Conservation (phyloP, 2,329 filamentous ascomycete genomes). For the Ascochyta fabae region DNA sequence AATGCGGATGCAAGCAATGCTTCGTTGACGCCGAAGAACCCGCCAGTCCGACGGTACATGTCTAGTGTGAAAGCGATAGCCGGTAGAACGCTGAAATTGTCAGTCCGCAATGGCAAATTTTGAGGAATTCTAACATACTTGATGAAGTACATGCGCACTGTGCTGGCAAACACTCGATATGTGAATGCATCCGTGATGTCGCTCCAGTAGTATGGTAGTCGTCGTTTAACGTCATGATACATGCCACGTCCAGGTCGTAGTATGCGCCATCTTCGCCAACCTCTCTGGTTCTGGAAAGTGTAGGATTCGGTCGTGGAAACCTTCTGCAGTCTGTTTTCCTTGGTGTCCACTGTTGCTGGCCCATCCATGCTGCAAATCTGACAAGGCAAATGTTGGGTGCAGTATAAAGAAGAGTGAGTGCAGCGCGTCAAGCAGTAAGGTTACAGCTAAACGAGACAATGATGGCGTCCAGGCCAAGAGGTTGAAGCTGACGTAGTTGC, state of each 20-base stretch:
- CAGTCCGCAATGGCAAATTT: background rate
- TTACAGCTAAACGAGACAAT: background rate
- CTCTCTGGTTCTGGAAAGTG: conserved; percentile 45
- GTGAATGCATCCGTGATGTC: conserved; percentile 63
- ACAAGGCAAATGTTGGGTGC: background rate
- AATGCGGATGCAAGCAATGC: conserved; percentile 62
- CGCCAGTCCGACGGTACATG: conserved; percentile 62
- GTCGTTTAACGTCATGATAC: conserved; percentile 60
- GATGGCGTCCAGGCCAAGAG: background rate
- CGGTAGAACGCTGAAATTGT: conserved; percentile 56
- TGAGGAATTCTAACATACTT: conserved; percentile 45
- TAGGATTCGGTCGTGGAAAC: conserved; percentile 36
- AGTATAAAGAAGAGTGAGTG: background rate
- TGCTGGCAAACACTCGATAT: conserved; percentile 62
- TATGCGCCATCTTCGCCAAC: conserved; percentile 52
- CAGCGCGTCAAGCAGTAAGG: background rate
- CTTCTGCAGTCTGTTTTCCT: conserved; percentile 15
- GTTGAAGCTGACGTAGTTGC: conserved; percentile 5
- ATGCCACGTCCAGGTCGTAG: conserved; percentile 59
- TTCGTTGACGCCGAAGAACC: conserved; percentile 64
- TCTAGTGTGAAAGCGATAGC: conserved; percentile 65
- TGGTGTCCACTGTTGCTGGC: background rate
- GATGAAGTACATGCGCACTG: conserved; percentile 65
- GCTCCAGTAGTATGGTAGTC: conserved; percentile 63
- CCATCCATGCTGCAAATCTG: background rate